Base-by-base conservation (phyloP, 1,139 yeast species). In the Yarrowia galli region DNA sequence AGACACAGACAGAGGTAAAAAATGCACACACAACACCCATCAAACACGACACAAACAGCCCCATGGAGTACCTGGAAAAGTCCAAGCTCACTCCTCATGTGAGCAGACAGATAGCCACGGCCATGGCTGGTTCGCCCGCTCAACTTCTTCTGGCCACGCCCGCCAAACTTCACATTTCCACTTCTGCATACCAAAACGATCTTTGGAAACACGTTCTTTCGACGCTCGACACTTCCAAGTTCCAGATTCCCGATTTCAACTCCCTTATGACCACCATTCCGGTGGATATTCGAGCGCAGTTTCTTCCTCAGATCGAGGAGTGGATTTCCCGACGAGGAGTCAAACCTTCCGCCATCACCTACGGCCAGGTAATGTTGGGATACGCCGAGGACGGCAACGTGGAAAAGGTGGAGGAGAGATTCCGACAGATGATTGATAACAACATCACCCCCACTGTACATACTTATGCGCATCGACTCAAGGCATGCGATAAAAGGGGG, bases 401-500 rank as follows among this genome's bases (percentile, higher is more conserved):
- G 0, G 71, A 60, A 10, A 71, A 74, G 9, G 81, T 79, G 0
- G 78, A 79, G 54, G 72, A 75, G 13, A 74, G 79, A 16, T 74
- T 76, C 70, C 76, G 77, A 67, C 75, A 75, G 60, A 75, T 79
- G 67, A 69, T 77, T 10, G 71, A 70, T 3, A 75, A 72, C 28
- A 81, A 81, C 42, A 72, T 75, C 25, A 69, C 71, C n/a, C 86
- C 85, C 0, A 77, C 79, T 69, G 70, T 74, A 54, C 75, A 77
- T 69, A 80, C 86, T 67, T 85, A 76, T 72, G 82, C 83, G 3
- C 82, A 82, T 71, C 73, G 84, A 74, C 79, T 84, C 61, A 81
- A 82, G 71, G 79, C 80, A 23, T 88, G 91, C 74, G 86, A 87
- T 3, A 83, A 86, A 69, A 75, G 85, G 25, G 72, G 71, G 28